Conservation (phyloP, 371 early-diverging fungal species). For the Massospora cicadina region DNA sequence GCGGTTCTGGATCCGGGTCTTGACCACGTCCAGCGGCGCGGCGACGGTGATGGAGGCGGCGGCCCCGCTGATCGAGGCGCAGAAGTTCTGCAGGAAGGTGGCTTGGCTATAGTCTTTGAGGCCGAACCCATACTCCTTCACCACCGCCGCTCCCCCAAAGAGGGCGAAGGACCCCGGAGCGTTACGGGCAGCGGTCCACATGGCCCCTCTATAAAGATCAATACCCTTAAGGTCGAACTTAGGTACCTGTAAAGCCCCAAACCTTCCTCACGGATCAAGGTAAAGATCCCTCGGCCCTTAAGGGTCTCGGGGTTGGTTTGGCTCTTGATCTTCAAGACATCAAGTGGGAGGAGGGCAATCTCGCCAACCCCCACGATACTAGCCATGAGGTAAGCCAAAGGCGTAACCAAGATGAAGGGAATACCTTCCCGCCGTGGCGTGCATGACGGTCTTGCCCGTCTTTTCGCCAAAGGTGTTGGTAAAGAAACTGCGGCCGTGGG, state of each 20-base stretch:
- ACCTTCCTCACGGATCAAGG: conserved; percentile 74
- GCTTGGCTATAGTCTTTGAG: conserved; percentile 80
- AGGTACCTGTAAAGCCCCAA: conserved; percentile 77
- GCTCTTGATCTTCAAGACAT: conserved; percentile 92
- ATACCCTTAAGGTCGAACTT: conserved; percentile 5
- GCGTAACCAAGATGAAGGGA: neutral
- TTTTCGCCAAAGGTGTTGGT: conserved; percentile 69
- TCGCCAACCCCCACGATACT: conserved; percentile 93
- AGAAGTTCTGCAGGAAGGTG: conserved; percentile 94
- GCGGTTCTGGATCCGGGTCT: conserved; percentile 94
- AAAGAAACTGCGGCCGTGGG: conserved; percentile 58
- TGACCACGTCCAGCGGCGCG: conserved; percentile 92
- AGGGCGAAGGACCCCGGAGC: conserved; percentile 96
- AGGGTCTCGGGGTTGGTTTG: conserved; percentile 87
- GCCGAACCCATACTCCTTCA: conserved; percentile 80
- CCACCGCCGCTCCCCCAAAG: conserved; percentile 87
- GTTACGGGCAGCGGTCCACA: conserved; percentile 96
- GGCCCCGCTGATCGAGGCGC: conserved; percentile 88
- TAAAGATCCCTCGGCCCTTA: conserved; percentile 64
- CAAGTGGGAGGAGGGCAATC: conserved; percentile 84
- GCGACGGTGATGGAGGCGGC: conserved; percentile 87
- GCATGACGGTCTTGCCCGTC: conserved; percentile 88
- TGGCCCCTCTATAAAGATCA: conserved; percentile 46
- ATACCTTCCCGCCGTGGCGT: conserved; percentile 84
- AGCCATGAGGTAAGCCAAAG: neutral